Evolutionary conservation across 2,329 filamentous ascomycete genomes (phyloP).

Genomic region (Fusarium buxicola): DNA sequence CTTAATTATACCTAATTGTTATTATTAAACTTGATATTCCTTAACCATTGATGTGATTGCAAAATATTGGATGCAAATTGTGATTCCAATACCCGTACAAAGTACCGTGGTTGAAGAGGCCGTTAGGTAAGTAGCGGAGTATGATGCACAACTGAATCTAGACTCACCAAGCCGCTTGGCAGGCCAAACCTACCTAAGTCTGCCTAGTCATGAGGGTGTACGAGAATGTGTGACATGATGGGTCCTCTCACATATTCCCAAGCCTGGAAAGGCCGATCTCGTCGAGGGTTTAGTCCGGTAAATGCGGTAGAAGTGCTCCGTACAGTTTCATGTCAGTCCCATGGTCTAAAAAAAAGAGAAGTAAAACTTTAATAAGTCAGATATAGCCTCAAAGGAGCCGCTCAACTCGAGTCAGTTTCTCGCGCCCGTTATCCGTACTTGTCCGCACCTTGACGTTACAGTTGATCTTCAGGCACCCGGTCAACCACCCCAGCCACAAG

Average conservation of each 20-base stretch:
- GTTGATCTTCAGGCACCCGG: constrained; percentile 2
- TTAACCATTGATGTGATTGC: neutral
- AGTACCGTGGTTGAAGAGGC: constrained; percentile 1
- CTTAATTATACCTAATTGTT: constrained; percentile 34
- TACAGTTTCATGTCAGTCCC: neutral
- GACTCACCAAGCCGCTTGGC: constrained; percentile 12
- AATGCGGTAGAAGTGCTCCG: neutral
- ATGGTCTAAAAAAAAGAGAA: neutral
- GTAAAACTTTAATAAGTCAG: constrained; percentile 8
- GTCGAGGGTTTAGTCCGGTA: neutral
- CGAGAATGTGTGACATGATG: constrained; percentile 9
- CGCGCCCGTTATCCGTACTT: neutral
- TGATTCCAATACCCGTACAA: neutral
- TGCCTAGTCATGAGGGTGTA: constrained; percentile 10
- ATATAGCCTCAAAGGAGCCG: neutral
- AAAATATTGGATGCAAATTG: neutral
- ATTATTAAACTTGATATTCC: neutral
- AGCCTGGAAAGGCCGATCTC: constrained; percentile 2
- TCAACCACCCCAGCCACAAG: constrained; percentile 1
- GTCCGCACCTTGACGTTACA: no score
- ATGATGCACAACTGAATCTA: constrained; percentile 6
- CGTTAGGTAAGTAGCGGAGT: constrained; percentile 10
- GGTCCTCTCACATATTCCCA: neutral
- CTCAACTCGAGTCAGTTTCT: constrained; percentile 23
- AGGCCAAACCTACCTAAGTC: no score